These are phyloP conservation scores for Arthrobotrys iridis DNA, from an alignment of 2,329 filamentous ascomycete species.

Conservation along the genomic window DNA sequence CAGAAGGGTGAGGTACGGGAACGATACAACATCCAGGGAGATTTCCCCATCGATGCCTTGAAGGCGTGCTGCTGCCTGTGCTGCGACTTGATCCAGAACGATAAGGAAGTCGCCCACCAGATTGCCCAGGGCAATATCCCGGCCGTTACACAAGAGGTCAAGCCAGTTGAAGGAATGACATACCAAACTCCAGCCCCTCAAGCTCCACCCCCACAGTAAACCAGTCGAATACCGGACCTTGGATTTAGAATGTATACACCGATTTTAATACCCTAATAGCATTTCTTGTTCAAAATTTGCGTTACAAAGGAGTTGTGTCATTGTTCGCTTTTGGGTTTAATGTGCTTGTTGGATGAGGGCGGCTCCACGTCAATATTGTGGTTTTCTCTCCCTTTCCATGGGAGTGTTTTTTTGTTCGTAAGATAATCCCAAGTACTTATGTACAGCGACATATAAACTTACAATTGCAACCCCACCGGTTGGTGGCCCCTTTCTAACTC, in stretches of 20 bases:
- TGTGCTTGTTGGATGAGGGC: neutral
- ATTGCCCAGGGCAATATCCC: slow-evolving; percentile 46
- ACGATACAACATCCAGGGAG: slow-evolving; percentile 67
- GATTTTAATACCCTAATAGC: slow-evolving; percentile 51
- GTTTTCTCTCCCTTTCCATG: too few species aligned
- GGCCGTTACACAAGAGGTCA: slow-evolving; percentile 37
- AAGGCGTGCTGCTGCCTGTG: slow-evolving; percentile 68
- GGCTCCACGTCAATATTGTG: neutral
- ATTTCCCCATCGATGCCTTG: slow-evolving; percentile 66
- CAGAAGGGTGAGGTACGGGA: slow-evolving; percentile 68
- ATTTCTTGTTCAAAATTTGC: slow-evolving; percentile 34
- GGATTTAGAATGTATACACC: slow-evolving; percentile 11
- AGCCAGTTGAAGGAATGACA: slow-evolving; percentile 44
- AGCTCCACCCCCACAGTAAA: slow-evolving; percentile 34
- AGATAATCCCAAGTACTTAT: too few species aligned
- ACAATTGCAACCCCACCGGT: too few species aligned
- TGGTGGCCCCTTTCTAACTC: too few species aligned
- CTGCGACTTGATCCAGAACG: slow-evolving; percentile 70
- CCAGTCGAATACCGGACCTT: neutral
- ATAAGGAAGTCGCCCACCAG: slow-evolving; percentile 59
- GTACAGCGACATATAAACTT: too few species aligned
- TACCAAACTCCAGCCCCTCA: slow-evolving; percentile 28
- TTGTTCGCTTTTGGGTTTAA: neutral
- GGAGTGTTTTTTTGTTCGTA: too few species aligned
- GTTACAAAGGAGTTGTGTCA: slow-evolving; percentile 34